A percentile compares a stretch with the other conserved stretches of the same genome.
Evolutionary conservation across 75 land plant species (phyloP).

Genomic region (Cupressus sempervirens): DNA sequence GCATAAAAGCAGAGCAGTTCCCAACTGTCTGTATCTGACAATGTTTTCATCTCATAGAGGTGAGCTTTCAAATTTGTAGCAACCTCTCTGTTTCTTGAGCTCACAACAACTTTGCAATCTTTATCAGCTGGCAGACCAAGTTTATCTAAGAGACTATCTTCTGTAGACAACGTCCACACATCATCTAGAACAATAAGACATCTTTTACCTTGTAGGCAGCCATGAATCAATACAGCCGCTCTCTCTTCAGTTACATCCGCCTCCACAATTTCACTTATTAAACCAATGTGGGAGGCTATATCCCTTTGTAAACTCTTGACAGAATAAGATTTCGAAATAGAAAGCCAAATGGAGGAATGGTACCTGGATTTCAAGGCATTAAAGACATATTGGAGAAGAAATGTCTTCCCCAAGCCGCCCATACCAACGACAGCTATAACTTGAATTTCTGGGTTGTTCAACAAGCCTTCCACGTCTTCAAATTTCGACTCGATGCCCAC

Average conservation of each 20-base stretch:
- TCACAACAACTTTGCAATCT: neutral
- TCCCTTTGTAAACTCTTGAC: neutral
- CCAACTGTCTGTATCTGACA: neutral
- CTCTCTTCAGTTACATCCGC: too few species aligned
- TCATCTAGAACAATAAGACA: neutral
- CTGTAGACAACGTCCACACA: too few species aligned
- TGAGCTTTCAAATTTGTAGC: neutral
- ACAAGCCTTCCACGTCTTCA: too few species aligned
- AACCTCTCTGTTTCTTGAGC: neutral
- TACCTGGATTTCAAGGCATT: too few species aligned
- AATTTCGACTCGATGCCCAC: too few species aligned
- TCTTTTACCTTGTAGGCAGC: neutral
- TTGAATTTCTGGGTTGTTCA: too few species aligned
- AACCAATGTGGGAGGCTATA: neutral
- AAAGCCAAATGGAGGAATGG: neutral
- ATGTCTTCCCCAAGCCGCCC: neutral
- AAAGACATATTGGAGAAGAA: neutral
- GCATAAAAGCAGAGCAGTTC: neutral
- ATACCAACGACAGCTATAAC: too few species aligned
- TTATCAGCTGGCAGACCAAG: too few species aligned
- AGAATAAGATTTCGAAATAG: neutral
- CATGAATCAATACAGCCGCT: neutral
- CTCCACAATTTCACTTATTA: too few species aligned
- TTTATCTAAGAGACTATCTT: too few species aligned
- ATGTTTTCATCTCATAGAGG: neutral